Base-by-base conservation (phyloP, 257 asterid genomes). In the Thymus quinquecostatus region DNA sequence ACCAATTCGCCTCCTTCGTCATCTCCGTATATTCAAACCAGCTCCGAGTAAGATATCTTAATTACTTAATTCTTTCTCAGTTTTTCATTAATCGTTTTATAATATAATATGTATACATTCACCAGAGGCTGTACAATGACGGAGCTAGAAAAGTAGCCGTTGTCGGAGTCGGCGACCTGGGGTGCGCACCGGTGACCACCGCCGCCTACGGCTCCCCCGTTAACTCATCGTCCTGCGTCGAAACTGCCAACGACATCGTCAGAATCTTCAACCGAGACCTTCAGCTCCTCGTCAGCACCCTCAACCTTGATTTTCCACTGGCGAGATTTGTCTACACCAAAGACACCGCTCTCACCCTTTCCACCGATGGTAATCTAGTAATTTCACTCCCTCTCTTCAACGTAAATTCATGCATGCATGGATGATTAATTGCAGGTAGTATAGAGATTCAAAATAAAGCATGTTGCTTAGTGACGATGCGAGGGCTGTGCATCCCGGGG, bases 91-190 rank as follows among this genome's bases (percentile, higher is more conserved):
- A 8, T 43, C 0, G 29, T 1, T 5, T 58, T 38, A 0, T n/a
- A 2, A n/a, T 13, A 0, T 10, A 14, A 38, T 36, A 36, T 1
- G 5, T 36, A 36, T 36, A 36, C 6, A 30, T 32, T 14, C 13
- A 54, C 60, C 74, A 83, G 91, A 77, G 71, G 32, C 63, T 83
- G 77, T 83, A 86, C 76, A 10, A 28, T 4, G 14, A 54, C 0
- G 87, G 91, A 40, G 88, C 87, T 50, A 83, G 91, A 71, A 86
- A 79, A 76, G 33, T 81, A 10, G 85, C 76, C 7, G 76, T 86
- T 4, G 29, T 58, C 3, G 82, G 61, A 8, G 1, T 79, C 1
- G 89, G 87, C 5, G 11, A 44, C 10, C 6, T 86, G 65, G 85
- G 88, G 1, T 83, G 86, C 27, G 29, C 74, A 28, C 87, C 87